Evolutionary conservation across 352 stramenopile species (phyloP), one percentile per base, ranked within the genome.

Genomic region (Plasmopara halstedii): DNA sequence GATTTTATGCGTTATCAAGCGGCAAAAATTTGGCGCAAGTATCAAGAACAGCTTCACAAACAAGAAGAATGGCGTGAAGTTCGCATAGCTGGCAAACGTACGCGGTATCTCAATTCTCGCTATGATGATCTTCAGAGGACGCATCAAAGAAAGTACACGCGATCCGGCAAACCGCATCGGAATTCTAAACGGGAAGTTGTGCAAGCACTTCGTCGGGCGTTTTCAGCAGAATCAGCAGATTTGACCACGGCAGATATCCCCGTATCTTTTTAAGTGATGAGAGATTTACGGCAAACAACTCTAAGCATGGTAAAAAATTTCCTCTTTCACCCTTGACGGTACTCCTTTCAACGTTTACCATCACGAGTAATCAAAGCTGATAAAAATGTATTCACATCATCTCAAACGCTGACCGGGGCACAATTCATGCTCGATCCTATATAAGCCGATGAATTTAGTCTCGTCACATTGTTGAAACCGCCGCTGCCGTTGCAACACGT

Each of bases 1-100:
- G 77, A 89, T 35, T 89, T 89, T 25, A 66, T 89, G 60, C 72
- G 77, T 9, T 89, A 80, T 33, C 77, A 89, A 55, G 72, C 73
- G 18, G 64, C 46, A 0, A 80, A 69, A 35, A 58, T 89, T 26
- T 89, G 73, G 72, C 69, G 73, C 25, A 89, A 84, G 34, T 89
- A 79, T 39, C 63, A 84, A 57, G 74, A 84, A 22, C 73, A 84
- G 47, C 67, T 77, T 14, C 57, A 69, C 40, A 68, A 64, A 41
- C 62, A 69, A 31, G 59, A 64, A 32, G 62, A 73, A 35, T 71
- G 63, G 62, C 63, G 65, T 25, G 60, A 61, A 46, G 58, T 75
- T 18, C 62, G 64, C 17, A 60, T 77, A 11, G 53, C 60, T 13
- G 70, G 70, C 3, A 83, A 83, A 34, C 70, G 70, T 27, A 79